Conservation (phyloP, 2,329 filamentous ascomycete species). For the Calcarisporium arbuscula region DNA sequence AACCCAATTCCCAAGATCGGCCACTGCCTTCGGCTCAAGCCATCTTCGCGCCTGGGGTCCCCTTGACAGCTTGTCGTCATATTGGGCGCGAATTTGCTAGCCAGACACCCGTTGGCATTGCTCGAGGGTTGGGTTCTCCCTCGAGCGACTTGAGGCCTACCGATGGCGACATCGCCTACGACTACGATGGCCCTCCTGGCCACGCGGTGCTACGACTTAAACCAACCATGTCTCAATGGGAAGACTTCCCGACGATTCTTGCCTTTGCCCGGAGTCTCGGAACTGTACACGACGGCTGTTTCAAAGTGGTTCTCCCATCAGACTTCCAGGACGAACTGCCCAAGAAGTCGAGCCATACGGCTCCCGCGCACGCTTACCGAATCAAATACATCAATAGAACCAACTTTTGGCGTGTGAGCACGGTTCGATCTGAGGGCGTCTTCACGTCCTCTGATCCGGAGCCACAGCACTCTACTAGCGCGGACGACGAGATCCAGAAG, state of each 20-base stretch:
- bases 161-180: conserved; percentile 15
- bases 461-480: conserved; percentile 17
- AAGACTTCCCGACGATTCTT: conserved; percentile 29
- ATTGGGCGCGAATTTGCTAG: too few relatives aligned
- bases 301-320: conserved; percentile 29
- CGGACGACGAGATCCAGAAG: conserved; percentile 23
- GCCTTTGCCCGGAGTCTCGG: conserved; percentile 23
- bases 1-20: too few relatives aligned
- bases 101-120: too few relatives aligned
- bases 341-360: conserved; percentile 21
- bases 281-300: conserved; percentile 28
- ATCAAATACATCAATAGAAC: conserved; percentile 27
- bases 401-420: conserved; percentile 30
- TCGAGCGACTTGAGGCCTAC: conserved; percentile 17
- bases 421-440: conserved; percentile 24
- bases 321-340: conserved; percentile 24
- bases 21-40: too few relatives aligned
- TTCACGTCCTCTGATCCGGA: conserved; percentile 21
- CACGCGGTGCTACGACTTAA: conserved; percentile 26
- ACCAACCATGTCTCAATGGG: conserved; percentile 28
- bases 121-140: too few relatives aligned
- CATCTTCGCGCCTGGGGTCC: too few relatives aligned
- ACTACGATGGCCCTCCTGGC: conserved; percentile 23
- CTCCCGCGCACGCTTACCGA: conserved; percentile 29
- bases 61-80: too few relatives aligned